Base-by-base conservation (phyloP, 139 green algal species). In the Dunaliella sp. region DNA sequence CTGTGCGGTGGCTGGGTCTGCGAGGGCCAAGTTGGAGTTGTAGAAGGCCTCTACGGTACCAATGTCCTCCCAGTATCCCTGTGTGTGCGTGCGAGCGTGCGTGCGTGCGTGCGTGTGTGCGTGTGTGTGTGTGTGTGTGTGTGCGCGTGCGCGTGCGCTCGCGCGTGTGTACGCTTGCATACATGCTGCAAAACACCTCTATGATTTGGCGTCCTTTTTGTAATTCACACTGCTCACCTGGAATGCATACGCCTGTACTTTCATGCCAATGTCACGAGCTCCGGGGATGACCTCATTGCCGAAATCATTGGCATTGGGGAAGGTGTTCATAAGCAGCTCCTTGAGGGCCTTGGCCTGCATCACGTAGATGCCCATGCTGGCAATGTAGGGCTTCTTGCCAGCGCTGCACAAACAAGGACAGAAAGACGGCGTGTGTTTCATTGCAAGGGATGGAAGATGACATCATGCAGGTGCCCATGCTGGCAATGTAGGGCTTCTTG, bases 311-410 rank as follows among this genome's bases (percentile, higher is more conserved):
- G 94, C 94, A 25, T 93, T 85, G 48, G 95, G 94, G 89, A 95
- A 90, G 77, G 93, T 94, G 84, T 92, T 87, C 25, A 94, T 75
- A 57, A 92, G 86, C 79, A 98, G 90, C 80, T 97, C 88, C 80
- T 95, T 93, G 35, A 94, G 88, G 1, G 87, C 92, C 32, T 84
- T 84, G 24, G 95, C 95, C 81, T 95, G 97, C 89, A 95, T 95
- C 37, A 98, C 95, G 87, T 99, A 99, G 93, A 99, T 99, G 85
- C 97, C 97, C 97, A 99, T 99, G 88, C 94, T 98, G n/a, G 97
- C 97, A 88, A 99, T 99, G 95, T 98, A 99, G 21, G 97, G 97
- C 93, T 97, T 94, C 73, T 93, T 84, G 86, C 92, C 89, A 25
- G 97, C 97, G 74, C 94, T 94, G 90, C 77, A 89, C n/a, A n/a